Percentiles rank a stretch among this genome's conserved stretches.
phyloP scores from a whole-genome alignment of 805 yeast species.

The Saturnispora gosingensis region DNA sequence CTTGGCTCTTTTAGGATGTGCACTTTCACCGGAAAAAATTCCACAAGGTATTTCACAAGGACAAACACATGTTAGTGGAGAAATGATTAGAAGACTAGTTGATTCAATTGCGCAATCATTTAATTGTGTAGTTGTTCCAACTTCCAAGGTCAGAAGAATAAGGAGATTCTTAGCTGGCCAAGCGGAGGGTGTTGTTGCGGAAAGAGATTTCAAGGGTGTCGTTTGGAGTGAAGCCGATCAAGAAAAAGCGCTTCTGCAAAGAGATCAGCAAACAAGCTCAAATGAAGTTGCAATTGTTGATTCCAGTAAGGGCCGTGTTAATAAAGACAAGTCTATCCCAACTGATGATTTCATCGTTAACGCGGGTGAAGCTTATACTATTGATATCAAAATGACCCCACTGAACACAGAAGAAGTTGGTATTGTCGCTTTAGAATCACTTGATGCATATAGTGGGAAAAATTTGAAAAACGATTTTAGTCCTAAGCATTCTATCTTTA shows the following conservation, averaged over 20 bases:
- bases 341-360: conserved; percentile 62
- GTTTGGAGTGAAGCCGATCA: conserved; percentile 80
- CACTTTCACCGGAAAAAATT: conserved; percentile 66
- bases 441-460: conserved; percentile 57
- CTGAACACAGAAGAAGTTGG: conserved; percentile 45
- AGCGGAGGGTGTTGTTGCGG: conserved; percentile 85
- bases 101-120: conserved; percentile 81
- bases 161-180: conserved; percentile 95
- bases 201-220: conserved; percentile 87
- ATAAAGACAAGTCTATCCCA: conserved; percentile 51
- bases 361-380: conserved; percentile 78
- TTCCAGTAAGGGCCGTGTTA: conserved; percentile 28
- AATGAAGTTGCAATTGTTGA: conserved; percentile 32
- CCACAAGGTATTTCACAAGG: conserved; percentile 40
- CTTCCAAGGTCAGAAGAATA: conserved; percentile 83
- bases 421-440: conserved; percentile 54
- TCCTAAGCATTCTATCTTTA: conserved; percentile 61
- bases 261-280: conserved; percentile 16
- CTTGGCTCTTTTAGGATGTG: conserved; percentile 62
- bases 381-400: conserved; percentile 79
- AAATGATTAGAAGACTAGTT: conserved; percentile 61
- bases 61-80: conserved; percentile 47
- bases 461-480: conserved; percentile 42
- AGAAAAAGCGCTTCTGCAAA: conserved; percentile 39
- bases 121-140: conserved; percentile 82